Evolutionary conservation across 768 basidiomycete species (phyloP).

Genomic region (Boletus coccyginus): DNA sequence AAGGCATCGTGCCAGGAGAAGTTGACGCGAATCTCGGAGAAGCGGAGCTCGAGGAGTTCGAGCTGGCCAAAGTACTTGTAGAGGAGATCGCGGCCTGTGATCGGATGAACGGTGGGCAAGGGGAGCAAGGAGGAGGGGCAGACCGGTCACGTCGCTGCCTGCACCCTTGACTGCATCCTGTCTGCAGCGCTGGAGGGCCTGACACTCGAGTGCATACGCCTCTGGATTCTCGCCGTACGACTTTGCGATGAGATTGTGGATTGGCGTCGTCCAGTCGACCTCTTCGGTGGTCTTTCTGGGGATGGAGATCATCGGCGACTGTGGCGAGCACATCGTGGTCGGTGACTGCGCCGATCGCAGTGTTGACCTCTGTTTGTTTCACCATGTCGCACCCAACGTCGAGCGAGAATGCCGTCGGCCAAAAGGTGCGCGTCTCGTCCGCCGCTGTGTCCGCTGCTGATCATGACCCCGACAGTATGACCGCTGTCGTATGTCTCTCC

Average conservation of each 20-base stretch:
- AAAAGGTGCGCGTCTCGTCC: conserved; percentile 60
- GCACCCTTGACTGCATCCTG: conserved; percentile 97
- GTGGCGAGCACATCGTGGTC: conserved; percentile 62
- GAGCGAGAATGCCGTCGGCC: conserved; percentile 86
- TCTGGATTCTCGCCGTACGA: conserved; percentile 95
- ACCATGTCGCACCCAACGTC: conserved; percentile 40
- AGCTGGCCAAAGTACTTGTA: conserved; percentile 99
- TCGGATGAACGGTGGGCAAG: background rate
- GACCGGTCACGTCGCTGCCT: conserved; percentile 93
- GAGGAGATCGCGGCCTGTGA: conserved; percentile 79
- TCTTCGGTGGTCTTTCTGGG: conserved; percentile 95
- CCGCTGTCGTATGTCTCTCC: conserved; percentile 72
- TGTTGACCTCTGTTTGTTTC: conserved; percentile 26
- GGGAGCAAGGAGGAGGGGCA: conserved; percentile 15
- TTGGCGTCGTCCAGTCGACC: conserved; percentile 92
- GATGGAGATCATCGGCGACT: conserved; percentile 88
- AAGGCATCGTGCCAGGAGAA: conserved; percentile 99
- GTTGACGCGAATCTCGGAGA: conserved; percentile 93
- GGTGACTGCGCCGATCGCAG: too few relatives aligned
- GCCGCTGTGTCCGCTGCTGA: too few relatives aligned
- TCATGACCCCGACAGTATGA: conserved; percentile 55
- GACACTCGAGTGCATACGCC: conserved; percentile 80
- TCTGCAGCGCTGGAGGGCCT: conserved; percentile 81
- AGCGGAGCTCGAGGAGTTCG: conserved; percentile 93
- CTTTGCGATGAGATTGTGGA: conserved; percentile 80